Evolutionary conservation across 116 monocot species (phyloP), one percentile per base, ranked within the genome.

Genomic region (Iris pallida): DNA sequence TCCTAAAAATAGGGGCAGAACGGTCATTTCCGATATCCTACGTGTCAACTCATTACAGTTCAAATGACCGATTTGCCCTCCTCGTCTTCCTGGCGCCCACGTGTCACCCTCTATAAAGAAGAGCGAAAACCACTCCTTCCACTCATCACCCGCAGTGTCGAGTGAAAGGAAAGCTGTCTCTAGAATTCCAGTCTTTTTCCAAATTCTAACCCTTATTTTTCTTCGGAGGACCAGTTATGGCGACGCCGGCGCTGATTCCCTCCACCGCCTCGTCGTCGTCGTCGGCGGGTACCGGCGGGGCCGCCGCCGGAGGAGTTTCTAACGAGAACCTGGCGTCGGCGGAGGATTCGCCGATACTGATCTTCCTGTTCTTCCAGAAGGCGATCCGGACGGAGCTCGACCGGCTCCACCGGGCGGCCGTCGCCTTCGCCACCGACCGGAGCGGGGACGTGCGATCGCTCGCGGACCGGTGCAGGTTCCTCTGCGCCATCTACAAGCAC

Each of bases 321-420:
- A 30, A 30, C 30, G 45, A 40, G 59, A 59, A 30, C 42, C 30
- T 30, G 30, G 66, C 58, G 7, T 78, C 86, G 20, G 71, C 68
- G 53, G 45, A 80, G 59, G 77, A 75, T 69, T 80, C 82, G 10
- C 98, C 93, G 68, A 80, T 98, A 13, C 58, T 90, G 80, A 86
- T 98, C 14, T 90, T 98, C 30, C 71, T 90, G 4, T 78, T 82
- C 71, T 98, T 98, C 76, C 98, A 98, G 57, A 98, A 98, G 75
- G 93, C 93, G 42, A 90, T 98, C 57, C 74, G 88, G 56, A 71
- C 75, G 55, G 98, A 98, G 86, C 82, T 98, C 49, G 93, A 93
- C 47, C 55, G 82, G 20, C 81, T 98, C 17, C 93, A 98, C 85
- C 86, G 74, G 11, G 79, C 83, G 16, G 86, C 93, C 2, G 77